Evolutionary conservation across 129 eudicot genomes (phyloP).

Genomic region (Glebionis coronaria): DNA sequence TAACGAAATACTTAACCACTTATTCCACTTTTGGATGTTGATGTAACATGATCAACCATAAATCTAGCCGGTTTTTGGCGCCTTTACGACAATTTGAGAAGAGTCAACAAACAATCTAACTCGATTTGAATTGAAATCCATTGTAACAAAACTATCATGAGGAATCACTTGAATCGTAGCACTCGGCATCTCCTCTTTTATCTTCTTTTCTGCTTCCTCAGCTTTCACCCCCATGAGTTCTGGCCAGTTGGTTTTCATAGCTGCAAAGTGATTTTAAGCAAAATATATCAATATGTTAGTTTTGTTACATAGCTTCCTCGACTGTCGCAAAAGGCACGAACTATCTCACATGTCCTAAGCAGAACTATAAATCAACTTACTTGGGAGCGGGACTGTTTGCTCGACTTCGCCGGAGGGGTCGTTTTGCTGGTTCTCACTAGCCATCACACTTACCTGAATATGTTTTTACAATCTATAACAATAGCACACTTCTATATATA

Average conservation of each 20-base stretch:
- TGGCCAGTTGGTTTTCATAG: conserved; percentile 52
- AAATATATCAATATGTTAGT: too few species aligned
- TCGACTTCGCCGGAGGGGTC: too few species aligned
- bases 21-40: not conserved
- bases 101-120: conserved; percentile 56
- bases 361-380: too few species aligned
- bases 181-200: conserved; percentile 49
- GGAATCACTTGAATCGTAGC: conserved; percentile 39
- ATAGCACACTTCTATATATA: too few species aligned
- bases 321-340: too few species aligned
- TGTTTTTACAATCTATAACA: too few species aligned
- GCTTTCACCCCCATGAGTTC: conserved; percentile 57
- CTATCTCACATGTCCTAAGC: too few species aligned
- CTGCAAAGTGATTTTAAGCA: not conserved
- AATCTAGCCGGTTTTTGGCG: conserved; percentile 31
- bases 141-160: conserved; percentile 44
- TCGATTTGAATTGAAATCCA: conserved; percentile 47
- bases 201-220: conserved; percentile 55
- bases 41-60: not conserved
- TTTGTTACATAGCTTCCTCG: too few species aligned
- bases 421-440: too few species aligned
- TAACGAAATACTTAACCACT: too few species aligned
- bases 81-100: conserved; percentile 39
- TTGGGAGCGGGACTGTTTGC: too few species aligned
- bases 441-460: too few species aligned